Evolutionary conservation across 805 yeast species (phyloP), one percentile per base, ranked within the genome.

Genomic region (Suhomyces kilbournensis): DNA sequence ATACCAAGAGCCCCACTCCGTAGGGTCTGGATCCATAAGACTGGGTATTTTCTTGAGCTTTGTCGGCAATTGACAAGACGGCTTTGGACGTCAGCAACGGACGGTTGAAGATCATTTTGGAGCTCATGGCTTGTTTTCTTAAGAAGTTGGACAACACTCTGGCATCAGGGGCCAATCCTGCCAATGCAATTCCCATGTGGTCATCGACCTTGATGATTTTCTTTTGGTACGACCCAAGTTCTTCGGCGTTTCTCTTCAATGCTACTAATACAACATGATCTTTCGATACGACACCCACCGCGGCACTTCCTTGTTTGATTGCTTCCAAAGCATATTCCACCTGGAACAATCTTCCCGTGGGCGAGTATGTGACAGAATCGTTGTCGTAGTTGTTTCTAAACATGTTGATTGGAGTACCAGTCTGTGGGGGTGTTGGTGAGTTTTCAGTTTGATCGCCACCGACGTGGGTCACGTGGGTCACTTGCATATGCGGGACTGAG

Each of bases 161-260:
- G 22, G 98, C 99, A 68, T 94, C 99, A 15, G 99, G 98, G 0
- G 98, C 97, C 63, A 94, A 82, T 8, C 99, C 99, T 1, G 99
- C 97, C 52, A 94, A 79, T 0, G 97, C 97, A 58, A 94, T 80
- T 32, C 98, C 99, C 80, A 94, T 73, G 68, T 94, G 98, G 56
- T 86, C 87, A 68, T 94, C 99, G 52, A 96, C 85, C 67, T 88
- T 86, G 68, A 93, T 86, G 62, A 94, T 80, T 69, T 94, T 94
- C 79, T 89, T 90, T 68, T 94, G 99, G 71, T 92, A 94, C 40
- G 97, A 90, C 23, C 99, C 97, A 58, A 94, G 78, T 68, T 94
- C 98, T 70, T 94, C 99, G 5, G 97, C 97, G 68, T 91, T 93
- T 70, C 99, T 83, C 53, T 94, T 94, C 62, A 94, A 76, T 12